Evolutionary conservation across 1,284 basidiomycete species (phyloP), one percentile per base, ranked within the genome.

Genomic region (Meira nashicola): DNA sequence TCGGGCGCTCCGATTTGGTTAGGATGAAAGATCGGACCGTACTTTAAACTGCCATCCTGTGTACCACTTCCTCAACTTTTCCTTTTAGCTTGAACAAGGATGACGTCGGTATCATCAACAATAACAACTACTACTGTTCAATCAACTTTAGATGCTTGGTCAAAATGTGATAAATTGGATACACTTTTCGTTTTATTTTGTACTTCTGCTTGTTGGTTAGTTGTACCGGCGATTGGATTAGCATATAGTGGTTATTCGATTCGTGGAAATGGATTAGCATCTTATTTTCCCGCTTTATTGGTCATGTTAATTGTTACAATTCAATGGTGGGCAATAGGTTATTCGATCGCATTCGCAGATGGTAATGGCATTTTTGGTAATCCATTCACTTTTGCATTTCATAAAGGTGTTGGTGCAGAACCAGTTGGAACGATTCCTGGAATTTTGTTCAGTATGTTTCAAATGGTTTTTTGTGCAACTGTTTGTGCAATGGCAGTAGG

Each of bases 381-480:
- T 23, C 90, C 83, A 81, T 89, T 92, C 62, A 90, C 90, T 55
- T 86, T 90, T 74, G 82, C 91, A 58, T 78, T 78, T 58, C 82
- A 82, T 70, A 80, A 83, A 59, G 81, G 81, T n/a, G 81, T 84
- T 71, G 80, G 80, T 64, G 81, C 85, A 60, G 91, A 93, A 14
- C 83, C 82, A 14, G 82, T 82, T 71, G 80, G 80, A 73, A 82
- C 82, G 68, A 72, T 83, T 6, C 82, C 82, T n/a, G 81, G 82
- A 58, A 79, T 83, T 55, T 81, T 74, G 6, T 50, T 50, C 21
- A 86, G 41, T 85, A 41, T 69, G 58, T 72, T 68, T 58, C 70
- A 73, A 63, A 66, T 64, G 65, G 72, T 80, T 70, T 79, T 79
- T 58, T 81, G 81, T 49, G 79, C 79, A 62, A 77, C 83, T 17